phyloP scores from a whole-genome alignment of 2,329 filamentous ascomycete species.

The Apiospora phragmitis region DNA sequence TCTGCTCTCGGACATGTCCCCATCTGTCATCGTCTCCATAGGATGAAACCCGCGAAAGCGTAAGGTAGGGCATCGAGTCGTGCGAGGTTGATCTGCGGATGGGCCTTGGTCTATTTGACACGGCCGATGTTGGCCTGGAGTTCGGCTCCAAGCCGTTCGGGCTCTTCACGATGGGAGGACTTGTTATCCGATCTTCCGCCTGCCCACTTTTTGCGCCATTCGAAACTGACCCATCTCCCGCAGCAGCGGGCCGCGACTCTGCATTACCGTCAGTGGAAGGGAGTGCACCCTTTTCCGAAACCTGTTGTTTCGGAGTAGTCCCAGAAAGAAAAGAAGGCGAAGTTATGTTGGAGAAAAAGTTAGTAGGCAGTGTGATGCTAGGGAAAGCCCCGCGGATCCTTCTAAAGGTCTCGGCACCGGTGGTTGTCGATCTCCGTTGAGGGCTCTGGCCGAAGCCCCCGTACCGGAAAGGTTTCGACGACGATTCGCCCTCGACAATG shows the following conservation, averaged over 20 bases:
- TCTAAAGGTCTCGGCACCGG: constrained; percentile 57
- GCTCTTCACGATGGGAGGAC: not conserved
- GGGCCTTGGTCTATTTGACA: constrained; percentile 29
- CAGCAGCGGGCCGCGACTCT: constrained; percentile 16
- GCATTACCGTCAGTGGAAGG: constrained; percentile 18
- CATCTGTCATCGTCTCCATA: constrained; percentile 83
- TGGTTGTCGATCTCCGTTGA: constrained; percentile 53
- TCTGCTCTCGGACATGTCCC: constrained; percentile 76
- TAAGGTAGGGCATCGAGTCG: constrained; percentile 75
- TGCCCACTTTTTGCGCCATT: constrained; percentile 14
- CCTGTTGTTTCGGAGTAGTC: constrained; percentile 26
- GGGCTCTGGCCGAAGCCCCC: constrained; percentile 48
- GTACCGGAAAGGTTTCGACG: constrained; percentile 41
- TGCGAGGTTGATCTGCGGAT: constrained; percentile 70
- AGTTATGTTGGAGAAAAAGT: constrained; percentile 37
- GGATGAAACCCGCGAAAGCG: constrained; percentile 76
- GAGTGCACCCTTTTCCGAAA: constrained; percentile 25
- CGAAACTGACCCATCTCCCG: not conserved
- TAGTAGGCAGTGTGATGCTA: constrained; percentile 49
- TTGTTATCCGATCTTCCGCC: constrained; percentile 15
- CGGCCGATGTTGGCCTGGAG: constrained; percentile 23
- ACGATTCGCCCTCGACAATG: constrained; percentile 29
- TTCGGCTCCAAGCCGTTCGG: constrained; percentile 15
- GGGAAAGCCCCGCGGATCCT: constrained; percentile 58
- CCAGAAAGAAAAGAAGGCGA: constrained; percentile 42